Evolutionary conservation across 345 rosid genomes (phyloP), one percentile per base, ranked within the genome.

Genomic region (Mercurialis annua): DNA sequence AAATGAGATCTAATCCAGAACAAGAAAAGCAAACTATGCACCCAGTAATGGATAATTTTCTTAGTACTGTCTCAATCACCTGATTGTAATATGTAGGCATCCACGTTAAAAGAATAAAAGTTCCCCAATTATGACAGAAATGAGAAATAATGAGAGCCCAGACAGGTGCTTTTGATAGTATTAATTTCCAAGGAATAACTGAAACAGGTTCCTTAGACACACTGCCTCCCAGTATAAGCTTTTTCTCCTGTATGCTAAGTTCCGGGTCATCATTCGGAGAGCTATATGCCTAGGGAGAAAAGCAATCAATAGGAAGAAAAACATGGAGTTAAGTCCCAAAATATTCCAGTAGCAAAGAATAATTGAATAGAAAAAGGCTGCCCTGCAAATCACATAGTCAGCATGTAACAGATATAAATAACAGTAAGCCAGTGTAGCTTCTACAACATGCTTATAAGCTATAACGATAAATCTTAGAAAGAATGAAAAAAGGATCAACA

Each of bases 41-140:
- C 24, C 21, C 7, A 43, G n/a, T 15, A 14, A 26, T 26, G 24
- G 36, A 43, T 23, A 15, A 36, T 12, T 60, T 40, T 8, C 1
- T 40, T 10, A 40, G 55, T n/a, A 67, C 27, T 16, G 27, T 38
- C 52, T 67, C 44, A 57, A 54, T 47, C 76, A 87, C 98, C 98
- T 93, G 98, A 81, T 87, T 93, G 84, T 93, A 93, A 80, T 93
- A 90, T 23, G 96, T 90, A 16, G 98, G 98, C 98, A 93, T 93
- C 98, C 98, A 93, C 30, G 98, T 93, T 71, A 90, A 74, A 63
- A 93, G 86, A 75, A 93, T 89, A 76, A 93, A 93, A 9, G 98
- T 90, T 73, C 98, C 98, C 98, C 98, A 93, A 58, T 93, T 93
- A 73, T 93, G 98, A 78, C 97, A 93, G 78, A 93, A 93, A 78